These are phyloP conservation scores for Saturnispora dispora DNA, from an alignment of 805 yeast species.

Conservation along the genomic window DNA sequence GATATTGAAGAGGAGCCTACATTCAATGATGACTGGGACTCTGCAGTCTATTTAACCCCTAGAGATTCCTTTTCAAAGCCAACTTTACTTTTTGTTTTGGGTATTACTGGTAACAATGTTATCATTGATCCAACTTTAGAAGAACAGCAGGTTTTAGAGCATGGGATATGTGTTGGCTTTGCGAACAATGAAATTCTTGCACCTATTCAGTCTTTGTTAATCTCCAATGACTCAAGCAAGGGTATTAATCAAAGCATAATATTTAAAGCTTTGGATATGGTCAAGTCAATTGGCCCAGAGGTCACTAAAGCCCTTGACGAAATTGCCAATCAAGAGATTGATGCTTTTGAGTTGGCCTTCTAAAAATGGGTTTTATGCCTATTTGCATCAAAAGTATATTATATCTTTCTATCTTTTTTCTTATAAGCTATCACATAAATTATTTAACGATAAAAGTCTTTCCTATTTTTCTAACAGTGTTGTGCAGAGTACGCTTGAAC, in stretches of 20 bases:
- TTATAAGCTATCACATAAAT: not conserved
- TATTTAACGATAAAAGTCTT: not conserved
- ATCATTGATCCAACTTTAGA: conserved; percentile 81
- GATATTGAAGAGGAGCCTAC: conserved; percentile 84
- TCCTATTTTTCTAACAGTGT: conserved; percentile 34
- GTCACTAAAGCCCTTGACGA: conserved; percentile 52
- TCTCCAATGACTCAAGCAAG: conserved; percentile 42
- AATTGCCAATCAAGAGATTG: conserved; percentile 33
- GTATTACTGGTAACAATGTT: conserved; percentile 59
- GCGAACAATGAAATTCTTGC: conserved; percentile 56
- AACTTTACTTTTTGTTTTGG: conserved; percentile 69
- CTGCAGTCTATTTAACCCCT: conserved; percentile 38
- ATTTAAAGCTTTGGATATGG: conserved; percentile 45
- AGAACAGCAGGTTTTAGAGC: conserved; percentile 82
- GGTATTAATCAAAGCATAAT: conserved; percentile 46
- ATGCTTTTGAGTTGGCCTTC: conserved; percentile 24
- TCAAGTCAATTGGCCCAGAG: conserved; percentile 49
- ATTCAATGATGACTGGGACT: conserved; percentile 81
- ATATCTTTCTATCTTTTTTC: not conserved
- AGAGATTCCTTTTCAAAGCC: conserved; percentile 41
- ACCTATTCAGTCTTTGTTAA: conserved; percentile 62
- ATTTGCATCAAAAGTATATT: not conserved
- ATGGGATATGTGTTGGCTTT: conserved; percentile 71
- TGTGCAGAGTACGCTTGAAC: conserved; percentile 82
- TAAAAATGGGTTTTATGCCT: conserved; percentile 3